Base-by-base conservation (phyloP, 192 early-diverging fungal genomes). In the Entophlyctis helioformis region DNA sequence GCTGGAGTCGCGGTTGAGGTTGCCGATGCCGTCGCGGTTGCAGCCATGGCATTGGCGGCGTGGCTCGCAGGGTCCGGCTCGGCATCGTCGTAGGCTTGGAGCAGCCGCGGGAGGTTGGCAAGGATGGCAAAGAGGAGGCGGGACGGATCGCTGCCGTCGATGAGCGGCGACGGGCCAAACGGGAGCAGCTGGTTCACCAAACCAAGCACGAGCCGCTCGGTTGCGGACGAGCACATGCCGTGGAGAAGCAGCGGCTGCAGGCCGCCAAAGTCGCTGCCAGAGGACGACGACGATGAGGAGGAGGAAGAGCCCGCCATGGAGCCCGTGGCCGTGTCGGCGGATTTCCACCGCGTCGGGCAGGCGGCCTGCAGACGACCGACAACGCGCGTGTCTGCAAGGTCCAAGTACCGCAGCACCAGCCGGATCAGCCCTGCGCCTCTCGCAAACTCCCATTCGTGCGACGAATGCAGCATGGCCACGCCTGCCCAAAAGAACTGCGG, bases 401-500 rank as follows among this genome's bases (percentile, higher is more conserved):
- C n/a, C n/a, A n/a, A n/a, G n/a, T n/a, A n/a, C n/a, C n/a, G n/a
- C n/a, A n/a, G n/a, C n/a, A n/a, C n/a, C n/a, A n/a, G n/a, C n/a
- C n/a, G n/a, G n/a, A n/a, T n/a, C n/a, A n/a, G n/a, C n/a, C n/a
- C n/a, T n/a, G n/a, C n/a, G n/a, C n/a, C n/a, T n/a, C n/a, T n/a
- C n/a, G n/a, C n/a, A 50, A 73, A 87, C 54, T 91, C 88, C 51
- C 75, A 79, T 33, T 88, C 84, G 51, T 85, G 72, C 1, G 80
- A 75, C 3, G 74, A 81, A 34, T 80, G 67, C 18, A 90, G 44
- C 33, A 76, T 76, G 3, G 87, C 84, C 23, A 88, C 71, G 0
- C 64, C 68, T 0, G 79, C 74, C 88, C 88, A 91, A 56, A 90
- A 85, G 13, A 91, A 56, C 43, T 87, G 84, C 15, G 87, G 85